These are phyloP conservation scores for Leccinum truebloodii DNA, from an alignment of 768 basidiomycete genomes.

Conservation along the genomic window DNA sequence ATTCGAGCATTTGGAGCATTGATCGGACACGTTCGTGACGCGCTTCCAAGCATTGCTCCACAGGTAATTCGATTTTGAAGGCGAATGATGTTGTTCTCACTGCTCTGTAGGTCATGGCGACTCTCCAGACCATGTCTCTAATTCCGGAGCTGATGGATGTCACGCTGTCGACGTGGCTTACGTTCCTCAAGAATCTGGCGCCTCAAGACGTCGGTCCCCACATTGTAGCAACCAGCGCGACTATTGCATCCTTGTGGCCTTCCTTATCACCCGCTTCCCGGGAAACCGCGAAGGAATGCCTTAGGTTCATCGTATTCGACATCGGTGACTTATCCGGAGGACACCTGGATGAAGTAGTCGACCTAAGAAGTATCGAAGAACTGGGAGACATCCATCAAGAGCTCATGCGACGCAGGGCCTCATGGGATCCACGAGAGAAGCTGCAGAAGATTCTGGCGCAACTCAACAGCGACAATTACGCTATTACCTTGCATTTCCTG, in stretches of 20 bases:
- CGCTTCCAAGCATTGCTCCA: slow-evolving; percentile 76
- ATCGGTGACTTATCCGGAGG: slow-evolving; percentile 53
- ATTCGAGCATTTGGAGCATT: slow-evolving; percentile 77
- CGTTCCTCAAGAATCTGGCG: slow-evolving; percentile 68
- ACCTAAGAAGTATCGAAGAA: slow-evolving; percentile 71
- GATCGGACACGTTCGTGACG: slow-evolving; percentile 65
- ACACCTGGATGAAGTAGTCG: slow-evolving; percentile 77
- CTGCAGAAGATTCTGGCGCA: slow-evolving; percentile 74
- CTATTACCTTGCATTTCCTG: slow-evolving; percentile 72
- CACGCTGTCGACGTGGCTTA: slow-evolving; percentile 77
- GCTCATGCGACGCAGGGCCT: slow-evolving; percentile 46
- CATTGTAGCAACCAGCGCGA: slow-evolving; percentile 84
- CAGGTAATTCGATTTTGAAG: slow-evolving; percentile 57
- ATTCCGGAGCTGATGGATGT: slow-evolving; percentile 75
- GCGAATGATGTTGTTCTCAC: slow-evolving; percentile 12
- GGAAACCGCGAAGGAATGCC: slow-evolving; percentile 53
- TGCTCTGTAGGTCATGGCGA: slow-evolving; percentile 82
- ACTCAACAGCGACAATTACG: slow-evolving; percentile 73
- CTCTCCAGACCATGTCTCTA: slow-evolving; percentile 85
- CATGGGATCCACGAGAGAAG: slow-evolving; percentile 53
- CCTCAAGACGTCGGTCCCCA: slow-evolving; percentile 77
- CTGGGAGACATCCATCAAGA: slow-evolving; percentile 45
- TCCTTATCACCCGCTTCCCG: slow-evolving; percentile 55
- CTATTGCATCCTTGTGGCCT: slow-evolving; percentile 78
- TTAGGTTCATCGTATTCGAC: slow-evolving; percentile 71